Evolutionary conservation across 768 basidiomycete species (phyloP).

Genomic region (Goffeauzyma gilvescens): DNA sequence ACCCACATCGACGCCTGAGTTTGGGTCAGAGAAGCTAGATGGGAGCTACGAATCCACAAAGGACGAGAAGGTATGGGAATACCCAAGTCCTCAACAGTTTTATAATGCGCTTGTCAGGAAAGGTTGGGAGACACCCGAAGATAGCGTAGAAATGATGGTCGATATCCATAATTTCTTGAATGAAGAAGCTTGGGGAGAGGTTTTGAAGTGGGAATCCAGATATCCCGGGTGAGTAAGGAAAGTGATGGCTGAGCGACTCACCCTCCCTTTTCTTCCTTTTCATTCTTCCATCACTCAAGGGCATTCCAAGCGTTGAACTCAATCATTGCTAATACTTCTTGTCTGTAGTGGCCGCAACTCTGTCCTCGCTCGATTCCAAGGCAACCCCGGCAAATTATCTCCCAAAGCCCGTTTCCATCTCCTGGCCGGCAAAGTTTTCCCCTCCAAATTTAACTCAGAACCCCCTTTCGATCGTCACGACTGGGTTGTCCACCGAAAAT

Average conservation of each 20-base stretch:
- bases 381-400: slow-evolving; percentile 76
- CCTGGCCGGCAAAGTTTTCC: slow-evolving; percentile 72
- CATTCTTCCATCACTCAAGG: no score
- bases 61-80: slow-evolving; percentile 50
- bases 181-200: slow-evolving; percentile 89
- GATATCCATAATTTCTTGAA: slow-evolving; percentile 96
- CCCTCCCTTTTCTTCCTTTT: no score
- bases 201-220: slow-evolving; percentile 74
- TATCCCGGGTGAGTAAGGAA: slow-evolving; percentile 44
- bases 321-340: background rate
- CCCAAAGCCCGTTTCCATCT: slow-evolving; percentile 81
- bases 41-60: slow-evolving; percentile 48
- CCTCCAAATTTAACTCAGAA: slow-evolving; percentile 68
- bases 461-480: slow-evolving; percentile 97
- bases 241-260: background rate
- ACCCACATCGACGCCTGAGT: slow-evolving; percentile 30
- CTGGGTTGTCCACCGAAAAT: slow-evolving; percentile 74
- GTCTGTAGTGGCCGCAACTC: slow-evolving; percentile 44
- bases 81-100: slow-evolving; percentile 93
- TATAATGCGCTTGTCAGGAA: slow-evolving; percentile 92
- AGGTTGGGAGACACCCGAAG: slow-evolving; percentile 92
- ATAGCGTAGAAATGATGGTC: slow-evolving; percentile 81
- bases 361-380: slow-evolving; percentile 65
- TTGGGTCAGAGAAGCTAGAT: slow-evolving; percentile 43
- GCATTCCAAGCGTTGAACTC: no score